Conservation (phyloP, 192 early-diverging fungal species). For the Coemansia sp. region DNA sequence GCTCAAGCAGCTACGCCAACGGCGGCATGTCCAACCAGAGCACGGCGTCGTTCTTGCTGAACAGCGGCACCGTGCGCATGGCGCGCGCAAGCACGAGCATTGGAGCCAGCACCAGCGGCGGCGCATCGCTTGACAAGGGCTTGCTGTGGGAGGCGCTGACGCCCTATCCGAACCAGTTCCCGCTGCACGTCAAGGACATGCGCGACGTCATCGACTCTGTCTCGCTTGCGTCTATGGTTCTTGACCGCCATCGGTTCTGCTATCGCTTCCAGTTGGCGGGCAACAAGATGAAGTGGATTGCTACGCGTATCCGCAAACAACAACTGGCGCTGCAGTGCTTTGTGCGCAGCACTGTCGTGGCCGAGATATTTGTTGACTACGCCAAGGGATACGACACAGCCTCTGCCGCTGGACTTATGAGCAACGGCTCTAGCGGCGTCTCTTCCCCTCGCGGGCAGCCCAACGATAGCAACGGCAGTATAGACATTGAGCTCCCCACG, state of each 20-base stretch:
- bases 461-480: background rate
- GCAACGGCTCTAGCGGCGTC: constrained; percentile 17
- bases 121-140: constrained; percentile 26
- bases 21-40: constrained; percentile 30
- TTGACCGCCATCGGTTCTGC: constrained; percentile 55
- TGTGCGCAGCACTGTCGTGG: constrained; percentile 41
- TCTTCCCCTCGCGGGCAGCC: constrained; percentile 24
- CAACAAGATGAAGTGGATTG: constrained; percentile 47
- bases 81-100: constrained; percentile 31
- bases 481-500: constrained; percentile 21
- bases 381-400: constrained; percentile 50
- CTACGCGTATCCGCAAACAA: constrained; percentile 38
- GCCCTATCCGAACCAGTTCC: constrained; percentile 54
- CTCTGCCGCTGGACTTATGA: background rate
- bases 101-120: constrained; percentile 12
- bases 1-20: constrained; percentile 14
- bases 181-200: constrained; percentile 51
- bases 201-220: constrained; percentile 44
- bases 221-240: constrained; percentile 49
- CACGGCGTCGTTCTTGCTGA: constrained; percentile 35
- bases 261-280: constrained; percentile 53
- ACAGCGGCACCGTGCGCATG: constrained; percentile 41
- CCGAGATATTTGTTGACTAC: constrained; percentile 55
- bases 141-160: constrained; percentile 55
- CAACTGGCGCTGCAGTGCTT: constrained; percentile 50